Evolutionary conservation across 441 rosid genomes (phyloP), one percentile per base, ranked within the genome.

Genomic region (Jatropha multifida): DNA sequence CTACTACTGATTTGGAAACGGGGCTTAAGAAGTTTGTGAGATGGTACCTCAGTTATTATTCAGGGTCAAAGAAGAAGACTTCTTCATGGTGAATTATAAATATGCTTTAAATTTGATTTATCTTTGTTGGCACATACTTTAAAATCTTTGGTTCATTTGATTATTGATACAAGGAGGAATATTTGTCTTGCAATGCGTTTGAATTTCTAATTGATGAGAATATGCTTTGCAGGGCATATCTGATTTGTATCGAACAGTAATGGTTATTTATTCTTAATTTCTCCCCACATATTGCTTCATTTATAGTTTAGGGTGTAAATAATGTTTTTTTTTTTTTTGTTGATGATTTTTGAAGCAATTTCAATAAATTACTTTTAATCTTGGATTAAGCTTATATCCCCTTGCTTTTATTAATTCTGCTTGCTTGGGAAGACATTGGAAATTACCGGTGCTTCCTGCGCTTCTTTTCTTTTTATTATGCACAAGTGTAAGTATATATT

Each of bases 21-120:
- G 97, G 97, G 56, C 61, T 89, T 77, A 90, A 88, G 78, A 90
- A 92, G 87, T 92, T 92, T 77, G 92, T 87, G 69, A 83, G 82
- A 78, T 90, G 97, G 97, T 92, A 90, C 49, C 73, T 80, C 68
- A 72, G 80, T n/a, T 86, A 85, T 74, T 85, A 89, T 79, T 56
- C 74, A 5, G 85, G 77, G 18, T 78, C 90, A 13, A 88, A 83
- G 85, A 88, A 83, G 81, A 81, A 84, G 78, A 81, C 71, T 74
- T 82, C 89, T 73, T 83, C 89, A 3, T 71, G 76, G 84, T 85
- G 87, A 85, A 74, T 15, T 69, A 71, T 64, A 13, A 9, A 38
- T 15, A 4, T 62, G 6, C 42, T 72, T 48, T 61, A 8, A 26
- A 40, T 63, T 49, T 58, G 37, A 58, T 1, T 37, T 23, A 48